Base-by-base conservation (phyloP, 495 filamentous ascomycete species). In the Aspergillus nanangensis region DNA sequence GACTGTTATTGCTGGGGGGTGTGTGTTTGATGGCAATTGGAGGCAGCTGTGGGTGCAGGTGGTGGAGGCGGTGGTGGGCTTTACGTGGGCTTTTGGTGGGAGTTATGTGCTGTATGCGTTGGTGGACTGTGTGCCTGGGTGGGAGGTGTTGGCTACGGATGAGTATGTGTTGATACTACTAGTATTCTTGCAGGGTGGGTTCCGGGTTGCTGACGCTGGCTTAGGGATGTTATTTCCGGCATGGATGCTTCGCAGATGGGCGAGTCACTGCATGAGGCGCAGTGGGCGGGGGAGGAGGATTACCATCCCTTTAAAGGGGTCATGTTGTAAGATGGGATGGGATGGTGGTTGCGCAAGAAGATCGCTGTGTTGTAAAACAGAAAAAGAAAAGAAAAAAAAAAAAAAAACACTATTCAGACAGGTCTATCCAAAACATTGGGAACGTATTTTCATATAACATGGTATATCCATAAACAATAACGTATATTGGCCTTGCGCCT, bases 31-130 rank as follows among this genome's bases (percentile, higher is more conserved):
- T 42, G 72, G 76, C 14, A 74, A 77, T 54, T 72, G 71, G 46
- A 55, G 70, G 27, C 78, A 80, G 54, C 60, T 80, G n/a, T 72
- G 68, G 7, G 61, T 72, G 24, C 77, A 80, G 61, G 54, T 79
- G 21, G 53, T 67, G 2, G 70, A 73, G 49, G 68, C 68, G 7
- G 17, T 64, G 25, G 55, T 70, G 37, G 66, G 66, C 18, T 70
- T 71, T 51, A 47, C 56, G 4, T 70, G 66, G 66, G 55, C 51
- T 5, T 71, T 71, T 38, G 47, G 29, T n/a, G 58, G 55, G 1
- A 60, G 51, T 35, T 66, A 66, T 47, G 27, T 50, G 3, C 18
- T 66, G 9, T 61, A 55, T 56, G 57, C 57, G 3, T 22, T 60
- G 31, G 43, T 66, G 5, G 60, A 66, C 24, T 66, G 62, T 46